Evolutionary conservation across 331 rosid genomes (phyloP), one percentile per base, ranked within the genome.

Genomic region (Malus hybrid): DNA sequence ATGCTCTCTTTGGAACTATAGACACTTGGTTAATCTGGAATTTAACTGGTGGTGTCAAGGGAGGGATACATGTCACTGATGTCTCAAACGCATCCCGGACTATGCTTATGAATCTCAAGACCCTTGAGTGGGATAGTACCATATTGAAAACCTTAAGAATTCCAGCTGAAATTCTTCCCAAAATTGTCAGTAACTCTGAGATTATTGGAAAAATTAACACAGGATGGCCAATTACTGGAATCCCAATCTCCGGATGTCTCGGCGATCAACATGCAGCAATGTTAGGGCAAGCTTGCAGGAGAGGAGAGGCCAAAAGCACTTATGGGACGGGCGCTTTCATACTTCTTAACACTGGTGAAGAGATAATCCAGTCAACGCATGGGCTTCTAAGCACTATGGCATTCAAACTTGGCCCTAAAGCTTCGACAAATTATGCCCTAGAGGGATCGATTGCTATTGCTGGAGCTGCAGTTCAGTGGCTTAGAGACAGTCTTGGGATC

Each of bases 391-490:
- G 89, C 72, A 94, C 97, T 32, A 7, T 94, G 68, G 91, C 99
- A 36, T 94, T 77, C 90, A 92, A 92, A 89, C 92, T 94, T 62
- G 97, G 99, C 30, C 87, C 86, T 2, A 7, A 75, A 16, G 85
- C 92, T 79, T 82, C 85, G 0, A 48, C 93, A 70, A 88, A 90
- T 77, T 94, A 92, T 85, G 97, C 99, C 14, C 78, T 92, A 1
- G 99, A 94, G 80, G 99, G 99, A 71, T 94, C 99, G 2, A 93
- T 94, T 75, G 99, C 99, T 6, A 94, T 92, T 60, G 99, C 99
- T 72, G 97, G 99, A 62, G 99, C 99, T 52, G 99, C 97, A 14
- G 97, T 94, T 50, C 97, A 92, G 75, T 94, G 99, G 99, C 97
- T 94, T 53, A 86, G 97, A 76, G 97, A 94, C 72, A 11, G 89